Evolutionary conservation across 495 filamentous ascomycete species (phyloP), one percentile per base, ranked within the genome.

Genomic region (Aspergillus olivimuriae): DNA sequence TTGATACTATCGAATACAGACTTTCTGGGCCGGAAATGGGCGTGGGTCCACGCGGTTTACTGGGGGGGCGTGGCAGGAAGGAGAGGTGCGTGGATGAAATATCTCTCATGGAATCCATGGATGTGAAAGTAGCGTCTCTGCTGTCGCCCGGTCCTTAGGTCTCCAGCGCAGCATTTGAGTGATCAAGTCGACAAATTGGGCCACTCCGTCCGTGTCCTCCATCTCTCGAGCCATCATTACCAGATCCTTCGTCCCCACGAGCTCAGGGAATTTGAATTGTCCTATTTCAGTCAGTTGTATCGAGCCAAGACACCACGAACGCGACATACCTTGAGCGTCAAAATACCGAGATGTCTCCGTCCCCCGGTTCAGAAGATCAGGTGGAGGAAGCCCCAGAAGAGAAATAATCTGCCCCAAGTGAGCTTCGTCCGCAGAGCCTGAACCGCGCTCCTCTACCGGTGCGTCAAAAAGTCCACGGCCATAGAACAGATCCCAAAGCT

Each of bases 371-470:
- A 64, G 46, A 30, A 61, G 42, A 44, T 54, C 49, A 33, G 38
- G 19, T 34, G 61, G 61, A 30, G 51, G 61, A 12, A 48, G 47
- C 20, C 58, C 61, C 15, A 62, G 49, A 23, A 62, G 22, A 9
- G 41, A 51, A 34, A 59, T 53, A n/a, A 64, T 53, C 39, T 60
- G 44, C 11, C 44, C 56, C 19, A 64, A 51, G 46, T 60, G 56
- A n/a, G 47, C 46, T 40, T 50, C 53, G 10, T 51, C 52, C 32
- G 44, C 14, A 39, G 53, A 55, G 6, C 36, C 39, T 43, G 47
- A 44, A 15, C 30, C 37, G 26, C 39, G 35, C 28, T 47, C 44
- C 31, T 52, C 40, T n/a, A 46, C 22, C 33, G 46, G 44, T 44
- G 6, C 46, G n/a, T 53, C 46, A 39, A 65, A 61, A 18, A 58